A percentile compares a stretch with the other conserved stretches of the same genome.
phyloP scores from a whole-genome alignment of 2,329 filamentous ascomycete genomes.

The Beauveria medogensis region DNA sequence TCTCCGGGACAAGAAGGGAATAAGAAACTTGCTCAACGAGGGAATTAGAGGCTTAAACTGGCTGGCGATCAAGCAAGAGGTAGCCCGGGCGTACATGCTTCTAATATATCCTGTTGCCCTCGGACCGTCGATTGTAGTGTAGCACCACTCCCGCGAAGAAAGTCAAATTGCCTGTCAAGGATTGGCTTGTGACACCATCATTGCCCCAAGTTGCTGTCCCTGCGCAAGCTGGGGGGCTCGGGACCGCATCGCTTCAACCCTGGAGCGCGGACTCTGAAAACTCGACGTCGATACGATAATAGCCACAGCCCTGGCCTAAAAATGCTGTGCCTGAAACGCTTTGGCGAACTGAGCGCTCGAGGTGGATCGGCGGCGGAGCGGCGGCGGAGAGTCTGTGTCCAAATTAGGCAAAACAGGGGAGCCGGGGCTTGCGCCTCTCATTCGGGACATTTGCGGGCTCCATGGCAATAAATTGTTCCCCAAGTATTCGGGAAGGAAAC shows the following conservation, averaged over 20 bases:
- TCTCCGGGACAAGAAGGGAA: not conserved
- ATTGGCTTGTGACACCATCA: not conserved
- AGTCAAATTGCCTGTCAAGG: not conserved
- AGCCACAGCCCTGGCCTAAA: not conserved
- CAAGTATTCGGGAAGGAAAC: not conserved
- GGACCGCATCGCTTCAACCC: not conserved
- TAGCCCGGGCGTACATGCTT: not conserved
- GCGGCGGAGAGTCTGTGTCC: not conserved
- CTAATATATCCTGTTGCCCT: not conserved
- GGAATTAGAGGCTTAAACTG: not conserved
- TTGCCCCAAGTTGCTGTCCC: not conserved
- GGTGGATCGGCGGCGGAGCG: not conserved
- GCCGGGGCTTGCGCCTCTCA: no score
- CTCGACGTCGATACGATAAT: not conserved
- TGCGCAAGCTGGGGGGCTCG: not conserved
- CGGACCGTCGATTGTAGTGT: not conserved
- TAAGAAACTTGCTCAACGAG: not conserved
- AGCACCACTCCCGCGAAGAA: not conserved
- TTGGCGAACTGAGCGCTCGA: slow-evolving; percentile 5
- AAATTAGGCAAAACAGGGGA: not conserved
- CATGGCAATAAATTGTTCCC: no score
- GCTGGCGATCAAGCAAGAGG: not conserved
- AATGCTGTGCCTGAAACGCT: slow-evolving; percentile 6
- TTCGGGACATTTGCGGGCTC: no score
- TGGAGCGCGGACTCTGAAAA: not conserved